Evolutionary conservation across 2,329 filamentous ascomycete genomes (phyloP).

Genomic region (Phaeosphaeria sp.): DNA sequence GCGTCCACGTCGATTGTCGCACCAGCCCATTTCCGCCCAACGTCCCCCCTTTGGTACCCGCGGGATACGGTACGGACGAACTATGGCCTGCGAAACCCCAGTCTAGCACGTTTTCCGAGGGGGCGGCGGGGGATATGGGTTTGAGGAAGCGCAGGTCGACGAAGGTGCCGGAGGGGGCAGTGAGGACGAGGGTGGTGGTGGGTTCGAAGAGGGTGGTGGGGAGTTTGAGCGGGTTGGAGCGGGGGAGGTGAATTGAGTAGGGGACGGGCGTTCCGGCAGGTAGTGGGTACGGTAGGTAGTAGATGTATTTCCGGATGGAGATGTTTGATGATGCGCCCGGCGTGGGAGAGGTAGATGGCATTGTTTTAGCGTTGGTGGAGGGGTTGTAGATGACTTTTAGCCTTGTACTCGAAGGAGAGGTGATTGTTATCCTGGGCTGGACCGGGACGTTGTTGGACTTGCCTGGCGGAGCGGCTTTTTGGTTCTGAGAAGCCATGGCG

Average conservation of each 20-base stretch:
- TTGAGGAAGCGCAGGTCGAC: slow-evolving; percentile 67
- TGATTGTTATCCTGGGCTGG: slow-evolving; percentile 7
- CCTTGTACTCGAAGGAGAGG: neutral
- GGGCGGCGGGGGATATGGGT: slow-evolving; percentile 11
- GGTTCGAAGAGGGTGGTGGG: slow-evolving; percentile 55
- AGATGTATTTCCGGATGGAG: slow-evolving; percentile 9
- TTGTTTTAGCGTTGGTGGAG: neutral
- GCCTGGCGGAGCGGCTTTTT: neutral
- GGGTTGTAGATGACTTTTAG: neutral
- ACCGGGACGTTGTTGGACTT: neutral
- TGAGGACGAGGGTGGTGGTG: slow-evolving; percentile 70
- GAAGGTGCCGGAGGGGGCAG: slow-evolving; percentile 63
- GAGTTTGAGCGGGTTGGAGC: slow-evolving; percentile 33
- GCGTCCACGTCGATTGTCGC: slow-evolving; percentile 60
- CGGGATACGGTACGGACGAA: neutral
- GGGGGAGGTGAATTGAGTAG: slow-evolving; percentile 35
- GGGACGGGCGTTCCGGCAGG: slow-evolving; percentile 31
- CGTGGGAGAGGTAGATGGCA: neutral
- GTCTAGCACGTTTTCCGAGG: slow-evolving; percentile 56
- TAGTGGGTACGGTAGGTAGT: slow-evolving; percentile 25
- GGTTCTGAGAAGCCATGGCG: neutral
- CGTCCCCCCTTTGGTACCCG: too few relatives aligned
- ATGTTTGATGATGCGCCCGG: slow-evolving; percentile 1
- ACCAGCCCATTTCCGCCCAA: too few relatives aligned
- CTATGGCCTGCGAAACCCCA: slow-evolving; percentile 71